Conservation (phyloP, 2,329 filamentous ascomycete genomes). For the Sporothrix brunneoviolacea region DNA sequence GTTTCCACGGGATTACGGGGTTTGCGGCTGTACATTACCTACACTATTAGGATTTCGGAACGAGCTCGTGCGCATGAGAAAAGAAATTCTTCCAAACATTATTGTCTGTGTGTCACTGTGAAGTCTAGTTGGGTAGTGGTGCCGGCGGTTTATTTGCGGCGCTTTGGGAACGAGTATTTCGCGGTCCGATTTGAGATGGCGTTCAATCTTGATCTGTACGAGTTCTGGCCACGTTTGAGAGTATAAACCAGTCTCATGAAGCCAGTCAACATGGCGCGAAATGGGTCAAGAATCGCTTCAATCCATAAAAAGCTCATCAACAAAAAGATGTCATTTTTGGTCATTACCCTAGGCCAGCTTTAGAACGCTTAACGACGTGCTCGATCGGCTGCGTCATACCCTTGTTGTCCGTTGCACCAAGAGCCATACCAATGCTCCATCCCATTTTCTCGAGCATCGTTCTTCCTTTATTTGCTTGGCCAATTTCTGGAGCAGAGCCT, state of each 20-base stretch:
- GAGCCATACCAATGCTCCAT: constrained; percentile 78
- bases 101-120: background rate
- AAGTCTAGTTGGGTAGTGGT: no score
- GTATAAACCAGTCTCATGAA: no score
- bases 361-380: constrained; percentile 80
- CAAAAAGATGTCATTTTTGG: background rate
- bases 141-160: no score
- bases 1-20: constrained; percentile 64
- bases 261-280: no score
- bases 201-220: no score
- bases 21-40: constrained; percentile 69
- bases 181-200: no score
- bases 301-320: no score
- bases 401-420: constrained; percentile 77
- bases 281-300: no score
- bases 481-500: constrained; percentile 75
- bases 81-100: constrained; percentile 2
- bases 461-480: constrained; percentile 73
- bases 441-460: constrained; percentile 96
- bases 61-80: constrained; percentile 56
- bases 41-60: constrained; percentile 55
- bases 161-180: no score
- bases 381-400: constrained; percentile 81
- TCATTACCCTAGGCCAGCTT: constrained; percentile 67
- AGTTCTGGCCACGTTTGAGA: no score